A percentile compares a stretch with the other conserved stretches of the same genome.
Conservation (phyloP, 2,329 filamentous ascomycete species). For the Plectosphaerella cucumerina region DNA sequence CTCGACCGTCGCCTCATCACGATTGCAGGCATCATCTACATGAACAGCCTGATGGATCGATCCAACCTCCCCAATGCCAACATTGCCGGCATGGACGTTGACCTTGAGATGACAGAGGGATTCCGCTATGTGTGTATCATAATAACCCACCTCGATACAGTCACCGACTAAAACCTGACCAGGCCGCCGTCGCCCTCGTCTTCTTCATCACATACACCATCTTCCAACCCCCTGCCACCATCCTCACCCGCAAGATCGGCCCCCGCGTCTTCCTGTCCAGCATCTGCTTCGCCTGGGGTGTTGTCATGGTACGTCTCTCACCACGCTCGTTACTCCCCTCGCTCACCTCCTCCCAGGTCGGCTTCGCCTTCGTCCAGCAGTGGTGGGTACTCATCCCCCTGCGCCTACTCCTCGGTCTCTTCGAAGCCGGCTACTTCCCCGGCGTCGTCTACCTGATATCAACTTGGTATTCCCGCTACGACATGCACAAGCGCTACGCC, state of each 20-base stretch:
- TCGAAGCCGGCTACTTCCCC: slow-evolving; percentile 59
- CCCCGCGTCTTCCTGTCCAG: slow-evolving; percentile 14
- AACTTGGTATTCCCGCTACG: slow-evolving; percentile 24
- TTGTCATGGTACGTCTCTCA: neutral
- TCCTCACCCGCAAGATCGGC: slow-evolving; percentile 16
- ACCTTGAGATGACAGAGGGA: slow-evolving; percentile 8
- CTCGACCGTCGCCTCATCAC: slow-evolving; percentile 64
- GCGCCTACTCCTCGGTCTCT: slow-evolving; percentile 52
- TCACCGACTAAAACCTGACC: neutral
- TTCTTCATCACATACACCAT: slow-evolving; percentile 18
- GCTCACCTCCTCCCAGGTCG: neutral
- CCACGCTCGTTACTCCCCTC: neutral
- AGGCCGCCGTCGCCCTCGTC: slow-evolving; percentile 12
- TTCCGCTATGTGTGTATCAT: slow-evolving; percentile 9
- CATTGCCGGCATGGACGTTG: slow-evolving; percentile 12
- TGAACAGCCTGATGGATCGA: slow-evolving; percentile 10
- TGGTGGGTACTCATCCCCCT: slow-evolving; percentile 52
- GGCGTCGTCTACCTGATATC: slow-evolving; percentile 40
- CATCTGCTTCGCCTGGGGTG: slow-evolving; percentile 6
- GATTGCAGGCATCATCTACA: slow-evolving; percentile 33
- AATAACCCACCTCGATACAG: neutral
- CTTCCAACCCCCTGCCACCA: slow-evolving; percentile 16
- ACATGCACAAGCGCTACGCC: slow-evolving; percentile 22
- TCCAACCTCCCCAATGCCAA: slow-evolving; percentile 11
- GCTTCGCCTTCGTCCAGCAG: slow-evolving; percentile 41